Evolutionary conservation across 257 asterid genomes (phyloP), one percentile per base, ranked within the genome.

Genomic region (Verbena officinalis): DNA sequence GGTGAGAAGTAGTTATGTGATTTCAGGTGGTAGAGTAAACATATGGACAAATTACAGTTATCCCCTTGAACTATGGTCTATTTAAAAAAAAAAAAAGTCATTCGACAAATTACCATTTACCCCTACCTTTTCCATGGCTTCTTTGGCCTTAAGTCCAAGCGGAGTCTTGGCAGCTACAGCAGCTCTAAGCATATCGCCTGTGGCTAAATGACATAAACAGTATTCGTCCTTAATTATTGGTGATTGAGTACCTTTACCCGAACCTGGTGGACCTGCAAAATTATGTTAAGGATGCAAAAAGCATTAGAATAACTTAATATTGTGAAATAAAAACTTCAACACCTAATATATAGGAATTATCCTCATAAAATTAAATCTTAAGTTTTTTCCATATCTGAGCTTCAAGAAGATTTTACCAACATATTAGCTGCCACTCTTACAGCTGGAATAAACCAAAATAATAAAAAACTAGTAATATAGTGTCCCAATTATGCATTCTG

Each of bases 111-210:
- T n/a, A n/a, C n/a, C n/a, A n/a, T n/a, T n/a, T n/a, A n/a, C n/a
- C n/a, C n/a, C n/a, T 44, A 87, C 98, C 86, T 87, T 89, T 9
- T 89, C 93, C 98, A 93, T 93, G 70, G 98, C 86, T 73, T 93
- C 96, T 71, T 92, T 92, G 52, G 98, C 97, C 77, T 92, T 83
- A 20, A 88, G 27, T 38, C 98, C 98, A 4, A 93, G 95, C 38
- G 94, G 94, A 48, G 95, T 87, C 84, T 93, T 89, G 67, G 95
- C 94, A 68, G 96, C 80, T 78, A 93, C 96, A 75, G 95, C 97
- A 76, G 96, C 96, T 78, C 97, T 82, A 69, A 93, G 84, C 98
- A 89, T 93, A 79, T 93, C 97, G 12, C 98, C 98, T n/a, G 97
- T 93, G 40, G 98, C 98, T 73, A 93, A 73, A 81, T 93, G 98